Conservation (phyloP, 257 asterid genomes). For the Nicotiana undulata region DNA sequence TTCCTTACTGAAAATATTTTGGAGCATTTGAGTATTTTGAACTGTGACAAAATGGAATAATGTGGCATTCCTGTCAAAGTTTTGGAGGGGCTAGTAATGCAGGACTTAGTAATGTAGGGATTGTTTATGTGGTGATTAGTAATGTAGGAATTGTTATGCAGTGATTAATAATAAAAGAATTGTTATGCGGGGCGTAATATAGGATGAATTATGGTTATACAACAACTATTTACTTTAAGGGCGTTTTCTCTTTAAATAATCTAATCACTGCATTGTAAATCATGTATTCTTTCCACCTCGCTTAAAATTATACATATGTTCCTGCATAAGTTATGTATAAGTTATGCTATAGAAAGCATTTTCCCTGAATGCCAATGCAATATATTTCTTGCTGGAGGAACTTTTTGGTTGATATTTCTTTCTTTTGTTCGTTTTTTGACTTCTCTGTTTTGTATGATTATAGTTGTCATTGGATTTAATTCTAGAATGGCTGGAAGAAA, state of each 20-base stretch:
- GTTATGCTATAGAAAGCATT: neutral
- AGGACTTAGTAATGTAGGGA: no score
- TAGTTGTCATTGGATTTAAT: slow-evolving; percentile 49
- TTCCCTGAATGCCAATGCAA: neutral
- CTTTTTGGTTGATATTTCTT: neutral
- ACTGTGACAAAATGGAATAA: neutral
- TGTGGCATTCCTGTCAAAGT: neutral
- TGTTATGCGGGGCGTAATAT: neutral
- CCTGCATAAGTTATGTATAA: no score
- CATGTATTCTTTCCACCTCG: neutral
- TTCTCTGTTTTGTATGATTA: slow-evolving; percentile 4
- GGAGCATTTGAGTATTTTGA: neutral
- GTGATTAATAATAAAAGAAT: no score
- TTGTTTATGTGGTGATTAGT: no score
- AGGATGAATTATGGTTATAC: neutral
- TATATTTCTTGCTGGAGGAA: neutral
- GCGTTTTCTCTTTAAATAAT: no score
- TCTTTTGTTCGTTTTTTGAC: neutral
- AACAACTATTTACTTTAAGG: neutral
- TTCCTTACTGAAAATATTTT: no score
- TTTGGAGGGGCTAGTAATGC: no score
- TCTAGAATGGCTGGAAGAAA: slow-evolving; percentile 47
- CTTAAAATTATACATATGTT: no score
- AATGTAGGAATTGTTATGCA: no score
- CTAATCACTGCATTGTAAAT: neutral